Percentiles rank a stretch among this genome's conserved stretches.
Evolutionary conservation across 257 asterid species (phyloP).

Genomic region (Nicotiana noctiflora): DNA sequence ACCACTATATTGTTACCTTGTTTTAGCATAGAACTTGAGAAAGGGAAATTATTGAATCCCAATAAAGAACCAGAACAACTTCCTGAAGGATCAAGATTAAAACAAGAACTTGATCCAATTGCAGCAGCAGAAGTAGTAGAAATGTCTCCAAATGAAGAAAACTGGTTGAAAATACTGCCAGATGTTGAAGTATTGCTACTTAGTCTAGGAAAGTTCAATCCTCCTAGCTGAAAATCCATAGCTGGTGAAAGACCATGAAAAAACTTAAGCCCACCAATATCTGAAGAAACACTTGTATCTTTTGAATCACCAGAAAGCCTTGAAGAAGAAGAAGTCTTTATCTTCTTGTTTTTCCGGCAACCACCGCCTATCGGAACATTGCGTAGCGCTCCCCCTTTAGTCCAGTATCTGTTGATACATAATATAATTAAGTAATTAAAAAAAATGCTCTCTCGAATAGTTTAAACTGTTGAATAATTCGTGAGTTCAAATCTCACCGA

Average conservation of each 20-base stretch:
- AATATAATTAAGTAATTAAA: not conserved
- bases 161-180: constrained; percentile 26
- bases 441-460: too few relatives aligned
- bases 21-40: constrained; percentile 19
- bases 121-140: constrained; percentile 19
- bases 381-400: constrained; percentile 80
- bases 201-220: constrained; percentile 24
- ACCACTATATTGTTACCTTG: constrained; percentile 10
- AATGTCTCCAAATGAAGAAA: constrained; percentile 30
- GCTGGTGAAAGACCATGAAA: constrained; percentile 68
- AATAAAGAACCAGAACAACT: constrained; percentile 16
- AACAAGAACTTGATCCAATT: constrained; percentile 31
- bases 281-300: constrained; percentile 31
- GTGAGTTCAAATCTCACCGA: too few relatives aligned
- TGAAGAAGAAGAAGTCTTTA: constrained; percentile 34
- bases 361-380: constrained; percentile 94
- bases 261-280: constrained; percentile 54
- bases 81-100: constrained; percentile 34
- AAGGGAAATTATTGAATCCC: constrained; percentile 36
- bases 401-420: constrained; percentile 46
- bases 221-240: constrained; percentile 74
- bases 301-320: constrained; percentile 35
- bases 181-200: constrained; percentile 12
- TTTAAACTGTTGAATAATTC: too few relatives aligned
- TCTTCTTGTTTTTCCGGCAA: constrained; percentile 78